Evolutionary conservation across 352 stramenopile species (phyloP), one percentile per base, ranked within the genome.

Genomic region (Phytophthora megakarya): DNA sequence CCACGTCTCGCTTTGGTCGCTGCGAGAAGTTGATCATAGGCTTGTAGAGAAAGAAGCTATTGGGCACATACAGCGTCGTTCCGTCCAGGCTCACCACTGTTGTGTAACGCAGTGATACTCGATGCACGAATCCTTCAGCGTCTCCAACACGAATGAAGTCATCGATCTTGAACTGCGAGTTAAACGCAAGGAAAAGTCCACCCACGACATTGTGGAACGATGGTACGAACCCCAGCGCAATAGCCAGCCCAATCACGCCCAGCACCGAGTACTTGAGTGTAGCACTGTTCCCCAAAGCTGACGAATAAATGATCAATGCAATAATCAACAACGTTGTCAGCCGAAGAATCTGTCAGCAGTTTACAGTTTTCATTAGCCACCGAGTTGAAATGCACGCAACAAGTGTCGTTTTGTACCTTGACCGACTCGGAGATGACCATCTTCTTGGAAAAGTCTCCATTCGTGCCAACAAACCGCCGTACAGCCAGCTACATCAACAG

Each of bases 31-130:
- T 96, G 28, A 96, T 80, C 88, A 96, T 94, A 22, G 85, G 88
- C 46, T 93, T 93, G 80, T 93, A 96, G n/a, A 96, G 66, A 51
- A 96, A 96, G 60, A 93, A 95, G 56, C 86, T 95, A 69, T 95
- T 95, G 23, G 85, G 85, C 19, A 96, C 76, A 57, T 86, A 95
- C 16, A 93, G 68, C 39, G 86, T 90, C 28, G 88, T 94, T 33
- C 83, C 82, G 25, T 93, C 86, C 16, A 86, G 72, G n/a, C 80
- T 93, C 66, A 94, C 72, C 21, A 96, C 58, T 8, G 84, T 92
- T 45, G 88, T 96, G 70, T 93, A 96, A 2, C 88, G 81, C 40
- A 96, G 73, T 54, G 84, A 90, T 6, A 95, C 82, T 19, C 84
- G 86, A 48, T 95, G 86, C 6, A 96, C 86, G 48, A 94, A 91